Base-by-base conservation (phyloP, 2,329 filamentous ascomycete genomes). In the Fonsecaea multimorphosa region DNA sequence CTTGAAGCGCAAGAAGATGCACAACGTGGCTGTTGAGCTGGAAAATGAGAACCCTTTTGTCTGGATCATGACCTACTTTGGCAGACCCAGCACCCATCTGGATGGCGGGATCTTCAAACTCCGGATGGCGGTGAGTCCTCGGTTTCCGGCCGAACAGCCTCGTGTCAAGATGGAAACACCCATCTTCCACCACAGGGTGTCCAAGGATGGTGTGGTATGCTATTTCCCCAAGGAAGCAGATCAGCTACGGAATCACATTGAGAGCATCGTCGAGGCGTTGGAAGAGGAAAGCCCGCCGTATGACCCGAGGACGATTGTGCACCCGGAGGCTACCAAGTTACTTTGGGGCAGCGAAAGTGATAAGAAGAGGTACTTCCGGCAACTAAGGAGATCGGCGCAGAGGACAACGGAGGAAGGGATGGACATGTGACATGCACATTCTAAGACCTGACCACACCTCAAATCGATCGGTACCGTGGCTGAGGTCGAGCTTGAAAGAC, bases 91-190 rank as follows among this genome's bases (percentile, higher is more conserved):
- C 90, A 96, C 93, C 5, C 93, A 96, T 71, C 86, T 98, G 1
- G 94, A 98, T 72, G 94, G 93, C 16, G 93, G 94, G 1, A 85
- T 98, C 67, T 94, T 98, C 80, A 87, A 87, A 67, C 89, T 97
- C 76, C 89, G 85, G 72, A 83, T 98, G 62, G 84, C 83, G 73
- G 89, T 98, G 73, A 96, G 92, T 72, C 89, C 92, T 5, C 86
- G 87, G 5, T 98, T 97, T 74, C 95, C 95, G 0, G 87, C 91
- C 46, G 91, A 96, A 72, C 92, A 97, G 73, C 95, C 94, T 27
- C 88, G 94, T 36, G 90, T 93, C 62, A 88, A 85, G 68, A 89
- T 97, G 69, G 86, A 93, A 73, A 94, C 92, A 0, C 85, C 86
- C 3, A 85, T 98, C 19, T 97, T 94, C 77, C 95, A 98, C 74